Percentiles rank a stretch among this genome's conserved stretches.
phyloP scores from a whole-genome alignment of 192 early-diverging fungal genomes.

The Kappamyces sp. region DNA sequence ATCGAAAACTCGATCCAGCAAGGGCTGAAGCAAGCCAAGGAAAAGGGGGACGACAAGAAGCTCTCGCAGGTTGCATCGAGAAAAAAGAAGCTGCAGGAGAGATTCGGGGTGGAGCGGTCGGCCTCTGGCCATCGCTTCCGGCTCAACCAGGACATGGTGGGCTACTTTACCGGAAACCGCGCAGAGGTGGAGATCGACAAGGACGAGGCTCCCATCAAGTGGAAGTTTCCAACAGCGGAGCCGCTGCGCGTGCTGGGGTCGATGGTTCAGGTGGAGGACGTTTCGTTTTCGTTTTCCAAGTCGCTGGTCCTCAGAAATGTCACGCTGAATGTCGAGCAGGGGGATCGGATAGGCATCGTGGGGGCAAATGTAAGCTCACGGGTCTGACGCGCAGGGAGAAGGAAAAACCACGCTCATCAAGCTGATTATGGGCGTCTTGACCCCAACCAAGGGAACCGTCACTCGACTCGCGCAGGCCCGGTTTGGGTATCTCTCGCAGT shows the following conservation, averaged over 20 bases:
- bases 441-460: slow-evolving; percentile 60
- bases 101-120: slow-evolving; percentile 42
- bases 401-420: slow-evolving; percentile 75
- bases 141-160: slow-evolving; percentile 37
- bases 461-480: slow-evolving; percentile 55
- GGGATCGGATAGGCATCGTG: slow-evolving; percentile 64
- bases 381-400: slow-evolving; percentile 12
- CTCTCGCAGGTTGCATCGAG: slow-evolving; percentile 57
- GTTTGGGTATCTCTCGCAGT: slow-evolving; percentile 81
- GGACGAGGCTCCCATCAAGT: slow-evolving; percentile 48
- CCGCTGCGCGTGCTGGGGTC: slow-evolving; percentile 60
- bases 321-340: slow-evolving; percentile 62
- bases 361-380: slow-evolving; percentile 65
- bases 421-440: slow-evolving; percentile 56
- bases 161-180: slow-evolving; percentile 19
- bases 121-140: slow-evolving; percentile 38
- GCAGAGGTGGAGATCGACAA: slow-evolving; percentile 21
- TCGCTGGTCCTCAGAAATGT: slow-evolving; percentile 54
- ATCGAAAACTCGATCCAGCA: slow-evolving; percentile 76
- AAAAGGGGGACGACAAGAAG: slow-evolving; percentile 78
- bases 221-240: slow-evolving; percentile 63
- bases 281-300: slow-evolving; percentile 38
- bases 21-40: slow-evolving; percentile 60
- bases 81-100: slow-evolving; percentile 34
- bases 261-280: slow-evolving; percentile 58